phyloP scores from a whole-genome alignment of 1,284 basidiomycete species.

The Volvariella volvacea region DNA sequence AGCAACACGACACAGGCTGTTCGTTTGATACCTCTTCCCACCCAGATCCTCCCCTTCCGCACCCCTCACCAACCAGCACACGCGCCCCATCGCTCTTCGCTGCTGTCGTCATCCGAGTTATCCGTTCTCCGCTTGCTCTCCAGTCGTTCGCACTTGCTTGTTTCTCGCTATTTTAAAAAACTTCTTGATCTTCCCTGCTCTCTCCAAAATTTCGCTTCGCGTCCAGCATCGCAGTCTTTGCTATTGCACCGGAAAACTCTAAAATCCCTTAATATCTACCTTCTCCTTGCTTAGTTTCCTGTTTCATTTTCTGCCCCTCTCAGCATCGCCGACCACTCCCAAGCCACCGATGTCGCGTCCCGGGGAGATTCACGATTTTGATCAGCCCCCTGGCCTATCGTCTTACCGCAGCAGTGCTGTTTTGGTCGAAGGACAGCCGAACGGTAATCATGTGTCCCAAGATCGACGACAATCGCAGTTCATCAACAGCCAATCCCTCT shows the following conservation, averaged over 20 bases:
- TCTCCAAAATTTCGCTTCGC: slow-evolving; percentile 7
- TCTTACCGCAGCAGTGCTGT: slow-evolving; percentile 15
- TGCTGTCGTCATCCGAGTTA: slow-evolving; percentile 21
- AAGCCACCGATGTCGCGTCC: slow-evolving; percentile 25
- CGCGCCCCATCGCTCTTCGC: slow-evolving; percentile 13
- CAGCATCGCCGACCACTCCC: background rate
- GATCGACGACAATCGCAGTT: slow-evolving; percentile 24
- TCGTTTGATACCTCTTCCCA: slow-evolving; percentile 7
- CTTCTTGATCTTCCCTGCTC: slow-evolving; percentile 3
- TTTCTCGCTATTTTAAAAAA: slow-evolving; percentile 6
- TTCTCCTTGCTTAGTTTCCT: background rate
- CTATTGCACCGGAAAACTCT: background rate
- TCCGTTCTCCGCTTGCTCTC: slow-evolving; percentile 27
- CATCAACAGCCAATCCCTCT: slow-evolving; percentile 10
- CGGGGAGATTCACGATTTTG: slow-evolving; percentile 34
- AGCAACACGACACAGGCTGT: slow-evolving; percentile 11
- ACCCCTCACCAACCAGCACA: slow-evolving; percentile 9
- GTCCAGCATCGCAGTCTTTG: slow-evolving; percentile 4
- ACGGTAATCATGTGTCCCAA: slow-evolving; percentile 12
- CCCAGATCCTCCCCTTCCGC: slow-evolving; percentile 8
- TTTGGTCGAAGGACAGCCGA: slow-evolving; percentile 15
- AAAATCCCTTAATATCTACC: background rate
- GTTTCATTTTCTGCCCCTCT: slow-evolving; percentile 2
- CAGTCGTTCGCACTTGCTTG: slow-evolving; percentile 19
- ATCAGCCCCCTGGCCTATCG: slow-evolving; percentile 29